Base-by-base conservation (phyloP, 2,329 filamentous ascomycete species). In the Penicillium sp. region DNA sequence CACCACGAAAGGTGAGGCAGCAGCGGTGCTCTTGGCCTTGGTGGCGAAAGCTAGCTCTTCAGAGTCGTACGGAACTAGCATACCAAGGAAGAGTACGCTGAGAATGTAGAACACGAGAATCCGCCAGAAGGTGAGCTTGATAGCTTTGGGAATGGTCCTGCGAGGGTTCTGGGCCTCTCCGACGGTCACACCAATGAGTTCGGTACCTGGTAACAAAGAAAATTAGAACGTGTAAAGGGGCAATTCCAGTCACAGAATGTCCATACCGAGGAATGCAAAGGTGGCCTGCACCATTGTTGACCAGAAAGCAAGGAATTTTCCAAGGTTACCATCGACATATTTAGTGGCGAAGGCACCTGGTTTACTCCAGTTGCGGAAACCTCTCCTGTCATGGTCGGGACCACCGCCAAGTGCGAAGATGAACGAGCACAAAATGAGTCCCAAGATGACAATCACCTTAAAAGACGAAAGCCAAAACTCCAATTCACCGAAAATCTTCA, bases 351-450 rank as follows among this genome's bases (percentile, higher is more conserved):
- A 59, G 3, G 56, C 52, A 0, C 58, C 87, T 0, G 87, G 88
- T 25, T 74, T 46, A 3, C 64, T 69, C 75, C 84, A 87, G 66
- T 84, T 81, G 16, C 84, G 80, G 68, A 91, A 91, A 0, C 88
- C 88, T 58, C 88, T 88, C 0, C 81, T 77, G 61, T 90, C 86
- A 50, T 83, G 78, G 1, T 84, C 69, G 0, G 90, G 90, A 62
- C 91, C 91, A 3, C 88, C 90, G 5, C 89, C 90, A 0, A 91
- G 76, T 85, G 92, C 91, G 58, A 87, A 84, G 58, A 94, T 79
- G 64, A 94, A 89, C 7, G 89, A 91, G 74, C 89, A 90, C 59
- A 83, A 61, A 61, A 90, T 80, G 30, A 91, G 78, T 1, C 82
- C 84, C 22, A 90, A 70, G 54, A 88, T 86, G 42, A 90, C 77